Conservation (phyloP, 176 grass and related monocot species). For the Lolium multiflorum region DNA sequence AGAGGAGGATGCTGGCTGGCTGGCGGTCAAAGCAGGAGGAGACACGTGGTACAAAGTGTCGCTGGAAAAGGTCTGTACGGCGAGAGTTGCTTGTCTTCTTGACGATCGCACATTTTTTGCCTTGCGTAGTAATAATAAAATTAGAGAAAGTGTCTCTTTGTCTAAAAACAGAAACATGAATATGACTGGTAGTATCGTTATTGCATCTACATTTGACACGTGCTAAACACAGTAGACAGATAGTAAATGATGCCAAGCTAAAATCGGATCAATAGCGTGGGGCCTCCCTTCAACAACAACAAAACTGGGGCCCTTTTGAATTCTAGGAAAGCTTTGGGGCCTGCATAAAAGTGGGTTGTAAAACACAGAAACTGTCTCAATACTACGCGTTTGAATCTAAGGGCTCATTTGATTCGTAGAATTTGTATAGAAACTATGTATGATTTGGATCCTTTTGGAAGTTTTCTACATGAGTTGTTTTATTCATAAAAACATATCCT, state of each 20-base stretch:
- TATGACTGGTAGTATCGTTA: neutral
- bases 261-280: neutral
- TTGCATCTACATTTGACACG: neutral
- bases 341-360: no score
- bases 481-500: no score
- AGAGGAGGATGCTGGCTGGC: no score
- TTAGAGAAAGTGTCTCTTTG: neutral
- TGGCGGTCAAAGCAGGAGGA: no score
- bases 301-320: neutral
- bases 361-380: no score
- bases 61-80: neutral
- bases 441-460: no score
- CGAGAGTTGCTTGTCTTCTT: neutral
- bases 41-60: neutral
- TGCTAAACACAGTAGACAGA: neutral
- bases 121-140: neutral
- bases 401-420: no score
- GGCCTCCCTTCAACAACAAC: no score
- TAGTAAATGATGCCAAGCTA: neutral
- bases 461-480: no score
- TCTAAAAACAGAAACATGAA: neutral
- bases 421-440: no score
- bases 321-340: neutral
- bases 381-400: no score
- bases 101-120: neutral